Conservation (phyloP, 257 asterid species). For the Osmanthus fragrans region DNA sequence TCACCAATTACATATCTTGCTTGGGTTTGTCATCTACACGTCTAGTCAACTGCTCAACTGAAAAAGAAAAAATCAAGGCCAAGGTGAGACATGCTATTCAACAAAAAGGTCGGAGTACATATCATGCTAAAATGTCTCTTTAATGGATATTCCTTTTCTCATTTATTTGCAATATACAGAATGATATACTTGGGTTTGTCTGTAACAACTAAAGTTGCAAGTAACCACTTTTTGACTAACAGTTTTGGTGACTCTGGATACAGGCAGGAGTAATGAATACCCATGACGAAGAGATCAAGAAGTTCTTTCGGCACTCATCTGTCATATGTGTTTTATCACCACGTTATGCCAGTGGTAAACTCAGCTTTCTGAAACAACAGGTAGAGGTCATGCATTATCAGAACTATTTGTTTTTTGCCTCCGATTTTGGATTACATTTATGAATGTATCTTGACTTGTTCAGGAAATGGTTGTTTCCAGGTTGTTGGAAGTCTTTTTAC, state of each 20-base stretch:
- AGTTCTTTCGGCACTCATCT: constrained; percentile 82
- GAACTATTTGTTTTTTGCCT: constrained; percentile 6
- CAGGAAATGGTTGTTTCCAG: constrained; percentile 45
- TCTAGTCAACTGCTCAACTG: not conserved
- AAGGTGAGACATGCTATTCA: not conserved
- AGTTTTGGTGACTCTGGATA: constrained; percentile 35
- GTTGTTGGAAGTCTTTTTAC: constrained; percentile 77
- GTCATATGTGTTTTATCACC: constrained; percentile 87
- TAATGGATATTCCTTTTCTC: not conserved
- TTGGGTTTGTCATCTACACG: not conserved
- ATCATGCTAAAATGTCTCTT: not conserved
- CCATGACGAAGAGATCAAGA: constrained; percentile 89
- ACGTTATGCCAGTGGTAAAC: constrained; percentile 85
- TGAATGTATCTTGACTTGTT: constrained; percentile 25
- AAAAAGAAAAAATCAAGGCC: not conserved
- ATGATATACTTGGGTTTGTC: constrained; percentile 7
- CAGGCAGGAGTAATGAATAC: constrained; percentile 90
- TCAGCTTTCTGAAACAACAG: constrained; percentile 78
- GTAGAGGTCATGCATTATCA: constrained; percentile 35
- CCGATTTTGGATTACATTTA: constrained; percentile 2
- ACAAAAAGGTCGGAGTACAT: not conserved
- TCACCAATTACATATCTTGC: not conserved
- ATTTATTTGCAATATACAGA: constrained; percentile 12
- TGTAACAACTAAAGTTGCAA: constrained; percentile 11
- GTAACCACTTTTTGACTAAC: constrained; percentile 3